These are phyloP conservation scores for Gossypium bickii DNA, from an alignment of 345 rosid species.

Conservation along the genomic window DNA sequence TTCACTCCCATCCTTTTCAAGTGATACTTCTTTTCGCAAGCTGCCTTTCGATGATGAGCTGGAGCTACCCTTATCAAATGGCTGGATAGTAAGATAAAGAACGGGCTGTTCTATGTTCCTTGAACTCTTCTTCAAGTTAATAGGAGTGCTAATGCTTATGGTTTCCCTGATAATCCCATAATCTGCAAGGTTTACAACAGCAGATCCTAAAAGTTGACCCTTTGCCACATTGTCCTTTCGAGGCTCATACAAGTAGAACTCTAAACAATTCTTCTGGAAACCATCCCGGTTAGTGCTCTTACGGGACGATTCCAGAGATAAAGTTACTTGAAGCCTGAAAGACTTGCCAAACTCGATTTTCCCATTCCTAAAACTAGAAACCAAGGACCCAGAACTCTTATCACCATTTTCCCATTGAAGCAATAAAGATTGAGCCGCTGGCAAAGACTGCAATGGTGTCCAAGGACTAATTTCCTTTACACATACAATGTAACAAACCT, in stretches of 20 bases:
- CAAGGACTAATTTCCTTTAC: conserved; percentile 78
- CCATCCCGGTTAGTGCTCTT: conserved; percentile 29
- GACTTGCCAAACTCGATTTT: conserved; percentile 59
- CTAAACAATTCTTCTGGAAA: conserved; percentile 68
- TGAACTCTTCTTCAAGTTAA: conserved; percentile 59
- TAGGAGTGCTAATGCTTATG: conserved; percentile 40
- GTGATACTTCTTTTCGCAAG: conserved; percentile 36
- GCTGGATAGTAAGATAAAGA: conserved; percentile 56
- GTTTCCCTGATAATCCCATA: conserved; percentile 53
- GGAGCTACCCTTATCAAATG: conserved; percentile 47
- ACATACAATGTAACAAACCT: conserved; percentile 38
- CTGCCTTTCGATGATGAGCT: conserved; percentile 24
- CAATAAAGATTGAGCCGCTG: conserved; percentile 45
- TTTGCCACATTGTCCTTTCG: conserved; percentile 54
- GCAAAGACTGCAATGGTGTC: conserved; percentile 53
- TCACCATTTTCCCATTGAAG: conserved; percentile 82
- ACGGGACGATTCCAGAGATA: conserved; percentile 48
- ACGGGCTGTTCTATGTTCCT: conserved; percentile 45
- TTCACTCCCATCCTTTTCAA: conserved; percentile 53
- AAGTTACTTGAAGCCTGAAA: conserved; percentile 50
- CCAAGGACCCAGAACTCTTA: conserved; percentile 57
- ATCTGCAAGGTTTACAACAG: conserved; percentile 72
- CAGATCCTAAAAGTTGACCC: conserved; percentile 75
- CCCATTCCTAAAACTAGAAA: conserved; percentile 47
- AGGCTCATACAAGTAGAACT: conserved; percentile 64